Conservation (phyloP, 2,329 filamentous ascomycete species). For the Fusarium sacchari region DNA sequence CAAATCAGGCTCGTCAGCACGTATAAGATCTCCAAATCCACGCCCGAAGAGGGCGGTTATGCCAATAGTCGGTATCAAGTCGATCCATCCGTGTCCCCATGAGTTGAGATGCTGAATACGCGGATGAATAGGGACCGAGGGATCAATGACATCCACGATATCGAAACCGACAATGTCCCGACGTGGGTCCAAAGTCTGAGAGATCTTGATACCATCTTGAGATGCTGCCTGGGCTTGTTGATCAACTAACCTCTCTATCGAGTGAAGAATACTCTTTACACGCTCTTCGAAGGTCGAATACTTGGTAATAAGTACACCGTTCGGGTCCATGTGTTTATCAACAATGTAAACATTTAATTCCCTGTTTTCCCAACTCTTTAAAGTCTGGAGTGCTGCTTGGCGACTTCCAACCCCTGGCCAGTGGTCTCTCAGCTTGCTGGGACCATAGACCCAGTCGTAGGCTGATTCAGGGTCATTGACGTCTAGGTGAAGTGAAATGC, state of each 20-base stretch:
- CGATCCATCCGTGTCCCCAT: conserved; percentile 5
- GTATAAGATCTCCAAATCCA: conserved; percentile 6
- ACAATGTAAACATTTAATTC: not conserved
- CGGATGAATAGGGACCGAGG: not conserved
- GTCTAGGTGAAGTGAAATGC: conserved; percentile 10
- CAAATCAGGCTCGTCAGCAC: not conserved
- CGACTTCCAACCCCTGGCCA: not conserved
- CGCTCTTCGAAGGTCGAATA: not conserved
- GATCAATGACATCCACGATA: not conserved
- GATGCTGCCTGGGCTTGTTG: not conserved
- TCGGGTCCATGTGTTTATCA: not conserved
- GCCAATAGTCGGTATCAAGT: conserved; percentile 1
- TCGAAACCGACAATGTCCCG: conserved; percentile 10
- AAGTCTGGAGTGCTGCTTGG: conserved; percentile 4
- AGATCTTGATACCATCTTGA: conserved; percentile 8
- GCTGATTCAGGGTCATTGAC: conserved; percentile 12
- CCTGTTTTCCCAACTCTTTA: conserved; percentile 11
- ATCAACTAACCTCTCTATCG: conserved; percentile 9
- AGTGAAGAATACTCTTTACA: not conserved
- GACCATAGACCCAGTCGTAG: conserved; percentile 22
- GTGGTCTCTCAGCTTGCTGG: not conserved
- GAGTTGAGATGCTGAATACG: not conserved
- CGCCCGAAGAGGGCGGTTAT: conserved; percentile 4
- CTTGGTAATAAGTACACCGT: not conserved
- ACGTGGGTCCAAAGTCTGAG: conserved; percentile 1